Evolutionary conservation across 176 grass and related monocot species (phyloP).

Genomic region (Oropetium thomaeum): DNA sequence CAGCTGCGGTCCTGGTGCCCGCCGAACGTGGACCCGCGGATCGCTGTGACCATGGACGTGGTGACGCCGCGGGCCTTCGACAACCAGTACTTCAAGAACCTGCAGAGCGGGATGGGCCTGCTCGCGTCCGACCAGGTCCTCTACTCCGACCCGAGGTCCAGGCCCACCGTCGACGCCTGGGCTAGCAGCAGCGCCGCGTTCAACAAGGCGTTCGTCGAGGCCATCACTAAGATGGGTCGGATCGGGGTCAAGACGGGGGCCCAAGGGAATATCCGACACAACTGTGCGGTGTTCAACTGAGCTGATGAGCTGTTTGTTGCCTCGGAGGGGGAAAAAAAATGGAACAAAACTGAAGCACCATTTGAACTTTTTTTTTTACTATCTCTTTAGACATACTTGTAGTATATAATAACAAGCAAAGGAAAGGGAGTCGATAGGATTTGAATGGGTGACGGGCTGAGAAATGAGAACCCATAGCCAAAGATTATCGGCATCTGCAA

Average conservation of each 20-base stretch:
- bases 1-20: constrained; percentile 57
- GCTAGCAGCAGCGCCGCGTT: constrained; percentile 43
- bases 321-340: too few species aligned
- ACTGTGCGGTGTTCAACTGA: constrained; percentile 64
- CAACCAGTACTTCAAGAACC: constrained; percentile 81
- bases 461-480: too few species aligned
- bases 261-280: constrained; percentile 56
- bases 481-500: too few species aligned
- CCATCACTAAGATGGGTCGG: constrained; percentile 61
- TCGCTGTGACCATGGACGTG: constrained; percentile 56
- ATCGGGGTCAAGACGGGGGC: constrained; percentile 57
- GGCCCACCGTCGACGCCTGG: constrained; percentile 52
- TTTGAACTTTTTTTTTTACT: too few species aligned
- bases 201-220: constrained; percentile 42
- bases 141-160: constrained; percentile 45
- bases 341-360: too few species aligned
- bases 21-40: constrained; percentile 42
- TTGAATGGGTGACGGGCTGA: too few species aligned
- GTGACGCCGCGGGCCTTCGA: constrained; percentile 54
- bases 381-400: too few species aligned
- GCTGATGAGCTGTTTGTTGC: too few species aligned
- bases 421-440: too few species aligned
- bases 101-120: constrained; percentile 61
- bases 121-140: constrained; percentile 64
- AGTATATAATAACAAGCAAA: too few species aligned